Evolutionary conservation across 352 stramenopile genomes (phyloP), one percentile per base, ranked within the genome.

Genomic region (Halophytophthora batemanensis): DNA sequence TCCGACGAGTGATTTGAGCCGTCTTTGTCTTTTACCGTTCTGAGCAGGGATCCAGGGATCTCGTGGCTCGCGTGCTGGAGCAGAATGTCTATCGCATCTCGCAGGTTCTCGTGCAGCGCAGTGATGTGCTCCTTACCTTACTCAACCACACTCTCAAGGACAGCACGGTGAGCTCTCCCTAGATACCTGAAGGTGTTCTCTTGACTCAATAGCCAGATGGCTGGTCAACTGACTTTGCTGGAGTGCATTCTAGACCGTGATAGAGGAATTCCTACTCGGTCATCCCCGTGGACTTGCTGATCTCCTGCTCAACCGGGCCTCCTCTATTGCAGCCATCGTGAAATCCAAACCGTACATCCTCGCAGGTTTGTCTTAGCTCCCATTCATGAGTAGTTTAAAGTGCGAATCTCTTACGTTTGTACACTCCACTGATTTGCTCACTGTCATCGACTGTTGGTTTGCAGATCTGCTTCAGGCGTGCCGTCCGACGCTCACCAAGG

Each of bases 1-100:
- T 11, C 2, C 22, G 3, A 2, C 40, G 17, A 25, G 37, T 21
- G 2, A 13, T 35, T 13, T 21, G 34, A 37, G 3, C 31, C 44
- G 23, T 46, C 34, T 6, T 28, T 11, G n/a, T 39, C 10, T 14
- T 56, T 49, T 7, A 13, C 34, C 45, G 8, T 11, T 19, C 42
- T 46, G 25, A 22, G 23, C 45, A 82, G 76, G 69, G 72, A 10
- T 83, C 74, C 1, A 65, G 81, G 40, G 56, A 71, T 19, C 50
- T 92, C 2, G 68, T 92, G 12, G 74, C 65, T 19, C 71, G 77
- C 2, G 71, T 92, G 12, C 55, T 92, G 14, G 78, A 92, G 61
- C 78, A 90, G 47, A 86, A 92, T 41, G 70, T 86, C n/a, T 70
- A 79, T 40, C 36, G 72, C 11, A 64, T 92, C 33, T 87, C 81